These are phyloP conservation scores for Pythium dissimile DNA, from an alignment of 352 stramenopile species.

Conservation along the genomic window DNA sequence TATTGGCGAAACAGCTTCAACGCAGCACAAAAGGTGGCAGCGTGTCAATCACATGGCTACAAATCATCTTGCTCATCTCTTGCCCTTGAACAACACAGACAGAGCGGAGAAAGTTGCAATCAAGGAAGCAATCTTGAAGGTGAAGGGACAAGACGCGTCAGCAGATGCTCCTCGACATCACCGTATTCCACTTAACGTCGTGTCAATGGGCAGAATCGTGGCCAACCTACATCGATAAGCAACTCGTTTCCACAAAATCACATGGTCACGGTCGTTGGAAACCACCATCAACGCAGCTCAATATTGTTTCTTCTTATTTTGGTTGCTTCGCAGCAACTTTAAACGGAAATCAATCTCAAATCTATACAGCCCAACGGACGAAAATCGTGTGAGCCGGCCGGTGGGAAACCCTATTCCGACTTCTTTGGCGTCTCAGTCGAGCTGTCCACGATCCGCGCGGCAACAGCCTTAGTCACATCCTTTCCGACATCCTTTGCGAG, in stretches of 20 bases:
- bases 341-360: constrained; percentile 22
- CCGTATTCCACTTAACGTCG: constrained; percentile 4
- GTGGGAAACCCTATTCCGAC: constrained; percentile 12
- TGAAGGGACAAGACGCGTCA: neutral
- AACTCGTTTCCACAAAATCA: no score
- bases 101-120: constrained; percentile 9
- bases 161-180: neutral
- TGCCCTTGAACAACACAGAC: constrained; percentile 3
- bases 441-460: constrained; percentile 69
- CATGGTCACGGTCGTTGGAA: no score
- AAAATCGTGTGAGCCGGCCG: neutral
- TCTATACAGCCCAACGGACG: constrained; percentile 23
- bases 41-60: constrained; percentile 16
- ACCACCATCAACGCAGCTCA: neutral
- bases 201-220: constrained; percentile 2
- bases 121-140: constrained; percentile 5
- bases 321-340: no score
- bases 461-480: constrained; percentile 74
- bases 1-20: constrained; percentile 22
- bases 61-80: neutral
- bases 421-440: constrained; percentile 29
- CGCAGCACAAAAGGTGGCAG: constrained; percentile 17
- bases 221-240: neutral
- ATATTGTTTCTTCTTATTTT: constrained; percentile 13
- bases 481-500: constrained; percentile 71